Evolutionary conservation across 192 early-diverging fungal species (phyloP).

Genomic region (Coemansia sp.): DNA sequence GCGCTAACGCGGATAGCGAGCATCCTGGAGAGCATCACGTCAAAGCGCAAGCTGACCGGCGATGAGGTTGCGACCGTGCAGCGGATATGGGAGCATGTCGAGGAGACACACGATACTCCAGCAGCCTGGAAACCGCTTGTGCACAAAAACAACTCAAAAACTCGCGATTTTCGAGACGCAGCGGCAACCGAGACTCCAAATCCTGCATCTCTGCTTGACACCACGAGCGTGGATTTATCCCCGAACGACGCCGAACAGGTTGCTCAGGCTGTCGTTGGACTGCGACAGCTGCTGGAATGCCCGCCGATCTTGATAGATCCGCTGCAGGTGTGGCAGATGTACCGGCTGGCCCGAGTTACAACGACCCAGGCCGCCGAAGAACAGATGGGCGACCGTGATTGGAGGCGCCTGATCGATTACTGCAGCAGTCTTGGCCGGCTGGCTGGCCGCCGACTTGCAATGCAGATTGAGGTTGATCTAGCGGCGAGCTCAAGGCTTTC

Average conservation of each 20-base stretch:
- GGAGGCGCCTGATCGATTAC: slow-evolving; percentile 8
- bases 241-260: neutral
- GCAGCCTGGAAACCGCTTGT: slow-evolving; percentile 2
- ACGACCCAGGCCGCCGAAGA: neutral
- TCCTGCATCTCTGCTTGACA: neutral
- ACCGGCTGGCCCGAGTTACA: slow-evolving; percentile 4
- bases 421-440: slow-evolving; percentile 17
- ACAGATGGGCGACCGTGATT: neutral
- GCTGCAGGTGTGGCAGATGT: slow-evolving; percentile 12
- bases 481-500: slow-evolving; percentile 6
- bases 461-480: slow-evolving; percentile 30
- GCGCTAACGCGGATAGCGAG: slow-evolving; percentile 22
- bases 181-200: neutral
- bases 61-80: slow-evolving; percentile 13
- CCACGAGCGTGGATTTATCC: neutral
- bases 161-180: neutral
- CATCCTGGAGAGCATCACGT: slow-evolving; percentile 3
- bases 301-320: slow-evolving; percentile 14
- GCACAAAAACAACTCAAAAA: neutral
- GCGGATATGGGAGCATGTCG: slow-evolving; percentile 17
- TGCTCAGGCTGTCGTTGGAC: neutral
- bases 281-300: slow-evolving; percentile 6
- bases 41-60: slow-evolving; percentile 9
- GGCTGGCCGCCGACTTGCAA: slow-evolving; percentile 16
- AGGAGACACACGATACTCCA: neutral